Conservation (phyloP, 257 asterid genomes). For the Rehmannia glutinosa region DNA sequence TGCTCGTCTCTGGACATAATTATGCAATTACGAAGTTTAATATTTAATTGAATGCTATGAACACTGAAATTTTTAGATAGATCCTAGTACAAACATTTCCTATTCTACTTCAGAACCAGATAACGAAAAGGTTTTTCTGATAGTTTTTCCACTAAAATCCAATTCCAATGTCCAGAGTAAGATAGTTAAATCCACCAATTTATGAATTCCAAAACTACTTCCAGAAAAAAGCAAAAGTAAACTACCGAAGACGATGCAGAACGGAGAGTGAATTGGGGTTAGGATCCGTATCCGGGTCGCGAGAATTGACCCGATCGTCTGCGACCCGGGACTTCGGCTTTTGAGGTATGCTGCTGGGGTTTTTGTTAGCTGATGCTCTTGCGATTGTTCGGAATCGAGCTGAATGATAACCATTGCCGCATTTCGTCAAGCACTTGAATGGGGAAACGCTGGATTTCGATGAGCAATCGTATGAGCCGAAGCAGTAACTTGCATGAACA, state of each 20-base stretch:
- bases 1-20: not conserved
- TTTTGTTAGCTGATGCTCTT: conserved; percentile 31
- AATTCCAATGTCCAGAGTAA: no score
- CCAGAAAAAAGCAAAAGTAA: not conserved
- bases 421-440: conserved; percentile 16
- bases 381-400: conserved; percentile 28
- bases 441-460: conserved; percentile 14
- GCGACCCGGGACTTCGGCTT: conserved; percentile 16
- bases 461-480: not conserved
- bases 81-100: not conserved
- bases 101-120: not conserved
- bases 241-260: conserved; percentile 33
- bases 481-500: conserved; percentile 7
- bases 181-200: not conserved
- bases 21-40: not conserved
- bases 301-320: conserved; percentile 10
- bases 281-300: conserved; percentile 21
- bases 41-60: not conserved
- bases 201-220: not conserved
- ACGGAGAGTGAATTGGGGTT: conserved; percentile 21
- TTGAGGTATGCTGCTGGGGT: conserved; percentile 20
- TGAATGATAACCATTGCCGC: conserved; percentile 13
- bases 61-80: not conserved
- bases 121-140: no score
- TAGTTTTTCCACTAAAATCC: not conserved